These are phyloP conservation scores for Sanghuangporus baumii DNA, from an alignment of 1,284 basidiomycete species.

Conservation along the genomic window DNA sequence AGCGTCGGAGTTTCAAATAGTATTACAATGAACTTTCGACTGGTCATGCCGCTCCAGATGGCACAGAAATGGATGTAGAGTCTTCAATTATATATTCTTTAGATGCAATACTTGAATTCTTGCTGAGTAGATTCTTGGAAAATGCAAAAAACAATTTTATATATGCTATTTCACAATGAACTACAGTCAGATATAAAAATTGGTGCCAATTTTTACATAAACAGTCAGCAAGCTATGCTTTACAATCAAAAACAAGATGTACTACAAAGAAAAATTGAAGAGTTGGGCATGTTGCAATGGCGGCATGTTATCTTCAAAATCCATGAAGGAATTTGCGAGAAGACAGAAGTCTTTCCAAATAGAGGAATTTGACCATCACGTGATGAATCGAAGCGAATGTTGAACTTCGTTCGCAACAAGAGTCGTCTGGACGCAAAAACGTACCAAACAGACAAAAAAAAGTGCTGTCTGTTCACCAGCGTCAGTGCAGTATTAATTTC, in stretches of 20 bases:
- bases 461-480: not conserved
- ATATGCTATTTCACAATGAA: too few relatives aligned
- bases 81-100: not conserved
- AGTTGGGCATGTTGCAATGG: not conserved
- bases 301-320: not conserved
- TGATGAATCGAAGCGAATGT: not conserved
- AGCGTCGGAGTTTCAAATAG: not conserved
- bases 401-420: not conserved
- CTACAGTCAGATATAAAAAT: too few relatives aligned
- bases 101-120: not conserved
- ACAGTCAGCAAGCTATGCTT: too few relatives aligned
- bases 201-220: too few relatives aligned
- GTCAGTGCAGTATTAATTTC: not conserved
- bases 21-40: not conserved
- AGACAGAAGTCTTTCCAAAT: not conserved
- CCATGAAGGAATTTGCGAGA: not conserved
- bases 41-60: not conserved
- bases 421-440: not conserved
- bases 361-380: not conserved
- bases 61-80: not conserved
- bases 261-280: not conserved
- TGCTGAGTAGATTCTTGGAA: too few relatives aligned
- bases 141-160: too few relatives aligned
- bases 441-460: not conserved
- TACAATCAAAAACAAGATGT: too few relatives aligned